These are phyloP conservation scores for Monosporozyma solicola DNA, from an alignment of 805 yeast genomes.

Conservation along the genomic window DNA sequence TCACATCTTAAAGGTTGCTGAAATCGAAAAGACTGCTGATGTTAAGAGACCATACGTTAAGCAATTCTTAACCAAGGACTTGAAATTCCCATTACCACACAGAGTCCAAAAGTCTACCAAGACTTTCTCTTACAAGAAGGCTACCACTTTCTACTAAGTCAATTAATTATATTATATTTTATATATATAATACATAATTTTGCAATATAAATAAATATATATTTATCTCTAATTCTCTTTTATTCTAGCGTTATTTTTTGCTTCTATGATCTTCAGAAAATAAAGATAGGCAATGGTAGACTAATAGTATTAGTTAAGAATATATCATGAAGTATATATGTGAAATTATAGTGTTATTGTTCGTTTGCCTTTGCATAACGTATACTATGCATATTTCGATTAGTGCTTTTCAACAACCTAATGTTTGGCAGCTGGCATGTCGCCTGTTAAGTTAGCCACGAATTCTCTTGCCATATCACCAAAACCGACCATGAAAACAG, in stretches of 20 bases:
- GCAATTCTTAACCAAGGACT: constrained; percentile 91
- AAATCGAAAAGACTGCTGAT: constrained; percentile 93
- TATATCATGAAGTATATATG: not conserved
- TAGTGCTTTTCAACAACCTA: constrained; percentile 2
- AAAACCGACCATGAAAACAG: constrained; percentile 95
- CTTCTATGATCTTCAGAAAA: not conserved
- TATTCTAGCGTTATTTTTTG: not conserved
- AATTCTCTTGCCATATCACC: constrained; percentile 86
- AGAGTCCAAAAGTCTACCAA: constrained; percentile 87
- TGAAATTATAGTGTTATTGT: not conserved
- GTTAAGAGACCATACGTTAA: constrained; percentile 98
- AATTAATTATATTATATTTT: not conserved
- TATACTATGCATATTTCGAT: not conserved
- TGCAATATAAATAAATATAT: not conserved
- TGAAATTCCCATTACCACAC: constrained; percentile 99
- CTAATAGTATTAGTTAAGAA: no score
- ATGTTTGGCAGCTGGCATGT: constrained; percentile 39
- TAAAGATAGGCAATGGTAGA: no score
- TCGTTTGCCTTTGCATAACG: not conserved
- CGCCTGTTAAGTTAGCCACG: constrained; percentile 55
- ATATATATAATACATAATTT: not conserved
- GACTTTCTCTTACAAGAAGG: constrained; percentile 86
- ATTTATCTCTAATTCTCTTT: not conserved
- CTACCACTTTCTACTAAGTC: constrained; percentile 89
- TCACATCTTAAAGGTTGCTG: constrained; percentile 99